A percentile compares a stretch with the other conserved stretches of the same genome.
Evolutionary conservation across 768 basidiomycete species (phyloP).

Genomic region (Kwoniella europaea): DNA sequence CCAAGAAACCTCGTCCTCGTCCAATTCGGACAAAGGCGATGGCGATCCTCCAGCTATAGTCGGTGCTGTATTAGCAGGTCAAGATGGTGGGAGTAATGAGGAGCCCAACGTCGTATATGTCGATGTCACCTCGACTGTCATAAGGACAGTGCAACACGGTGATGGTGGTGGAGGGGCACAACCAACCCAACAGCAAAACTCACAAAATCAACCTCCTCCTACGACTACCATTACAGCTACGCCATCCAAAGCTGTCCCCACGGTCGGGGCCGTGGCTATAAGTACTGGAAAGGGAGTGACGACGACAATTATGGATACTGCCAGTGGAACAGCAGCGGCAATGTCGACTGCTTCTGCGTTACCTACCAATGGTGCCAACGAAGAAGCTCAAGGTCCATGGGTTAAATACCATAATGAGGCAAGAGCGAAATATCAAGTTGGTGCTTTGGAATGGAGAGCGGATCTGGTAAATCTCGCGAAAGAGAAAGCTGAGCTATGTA

Average conservation of each 20-base stretch:
- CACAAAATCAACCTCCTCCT: constrained; percentile 1
- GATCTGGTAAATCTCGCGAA: constrained; percentile 18
- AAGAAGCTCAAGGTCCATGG: constrained; percentile 11
- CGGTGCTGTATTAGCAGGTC: constrained; percentile 9
- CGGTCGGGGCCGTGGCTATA: constrained; percentile 13
- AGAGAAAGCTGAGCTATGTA: constrained; percentile 21
- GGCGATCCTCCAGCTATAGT: background rate
- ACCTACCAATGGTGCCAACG: background rate
- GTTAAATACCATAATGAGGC: constrained; percentile 18
- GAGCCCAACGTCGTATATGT: constrained; percentile 7
- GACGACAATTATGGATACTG: background rate
- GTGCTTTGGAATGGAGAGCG: constrained; percentile 2
- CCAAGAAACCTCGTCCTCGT: background rate
- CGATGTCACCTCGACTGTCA: constrained; percentile 16
- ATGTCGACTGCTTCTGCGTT: background rate
- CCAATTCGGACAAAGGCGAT: background rate
- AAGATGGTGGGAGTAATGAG: background rate
- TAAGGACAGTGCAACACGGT: background rate
- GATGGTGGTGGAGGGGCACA: background rate
- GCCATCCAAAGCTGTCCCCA: background rate
- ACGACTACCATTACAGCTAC: constrained; percentile 1
- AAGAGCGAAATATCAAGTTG: constrained; percentile 14
- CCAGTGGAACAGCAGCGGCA: background rate
- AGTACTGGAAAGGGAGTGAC: constrained; percentile 11
- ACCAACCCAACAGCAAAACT: background rate